Percentiles rank a stretch among this genome's conserved stretches.
These are phyloP conservation scores for Tricholoma saponaceum DNA, from an alignment of 768 basidiomycete species.

Conservation along the genomic window DNA sequence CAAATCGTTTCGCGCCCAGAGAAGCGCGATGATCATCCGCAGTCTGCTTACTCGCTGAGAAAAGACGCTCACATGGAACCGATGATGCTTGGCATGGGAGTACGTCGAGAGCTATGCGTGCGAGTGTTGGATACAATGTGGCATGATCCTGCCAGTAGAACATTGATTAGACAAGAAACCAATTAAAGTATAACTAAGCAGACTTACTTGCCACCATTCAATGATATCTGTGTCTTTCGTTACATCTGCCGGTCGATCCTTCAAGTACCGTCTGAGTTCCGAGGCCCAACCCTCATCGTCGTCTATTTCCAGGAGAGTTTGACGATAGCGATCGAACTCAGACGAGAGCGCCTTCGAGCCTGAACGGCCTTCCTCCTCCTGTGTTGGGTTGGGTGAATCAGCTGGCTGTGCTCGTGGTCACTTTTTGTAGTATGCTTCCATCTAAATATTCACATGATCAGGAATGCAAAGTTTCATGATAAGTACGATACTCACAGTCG, in stretches of 20 bases:
- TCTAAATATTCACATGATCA: neutral
- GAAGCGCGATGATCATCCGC: neutral
- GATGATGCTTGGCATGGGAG: constrained; percentile 18
- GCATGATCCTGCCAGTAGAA: constrained; percentile 1
- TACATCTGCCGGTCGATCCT: constrained; percentile 8
- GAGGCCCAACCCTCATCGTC: constrained; percentile 3
- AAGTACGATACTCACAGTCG: neutral
- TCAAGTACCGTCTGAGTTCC: constrained; percentile 8
- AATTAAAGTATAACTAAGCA: neutral
- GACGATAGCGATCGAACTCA: constrained; percentile 6
- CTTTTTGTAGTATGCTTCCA: neutral
- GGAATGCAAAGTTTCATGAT: neutral
- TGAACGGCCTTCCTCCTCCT: too few relatives aligned
- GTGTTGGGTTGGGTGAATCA: neutral
- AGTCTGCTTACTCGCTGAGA: constrained; percentile 9
- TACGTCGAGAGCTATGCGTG: constrained; percentile 13
- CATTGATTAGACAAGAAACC: neutral
- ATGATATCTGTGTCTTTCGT: constrained; percentile 10
- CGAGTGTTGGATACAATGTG: constrained; percentile 11
- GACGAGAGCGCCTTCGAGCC: neutral
- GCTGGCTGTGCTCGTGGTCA: neutral
- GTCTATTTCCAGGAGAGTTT: neutral
- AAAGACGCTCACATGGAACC: constrained; percentile 16
- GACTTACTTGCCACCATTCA: constrained; percentile 14
- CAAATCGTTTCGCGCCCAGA: neutral